A percentile compares a stretch with the other conserved stretches of the same genome.
Evolutionary conservation across 768 basidiomycete genomes (phyloP).

Genomic region (Mycena haematopus): DNA sequence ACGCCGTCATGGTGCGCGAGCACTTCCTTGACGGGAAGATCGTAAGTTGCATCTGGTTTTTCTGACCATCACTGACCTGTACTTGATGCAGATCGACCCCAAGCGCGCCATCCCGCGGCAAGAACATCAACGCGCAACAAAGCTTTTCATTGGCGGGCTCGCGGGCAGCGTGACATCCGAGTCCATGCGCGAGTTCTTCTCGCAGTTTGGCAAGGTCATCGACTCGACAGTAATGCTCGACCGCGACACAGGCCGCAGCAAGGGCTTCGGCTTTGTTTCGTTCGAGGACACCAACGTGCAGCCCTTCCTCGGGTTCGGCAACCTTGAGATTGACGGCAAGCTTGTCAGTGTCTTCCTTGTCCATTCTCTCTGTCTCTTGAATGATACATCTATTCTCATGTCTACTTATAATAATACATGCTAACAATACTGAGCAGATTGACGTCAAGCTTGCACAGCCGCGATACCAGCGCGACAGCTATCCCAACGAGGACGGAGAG

Average conservation of each 20-base stretch:
- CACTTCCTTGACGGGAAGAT: constrained; percentile 97
- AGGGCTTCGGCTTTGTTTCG: constrained; percentile 98
- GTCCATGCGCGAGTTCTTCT: constrained; percentile 91
- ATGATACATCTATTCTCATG: no score
- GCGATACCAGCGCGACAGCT: constrained; percentile 76
- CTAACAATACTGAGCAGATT: constrained; percentile 62
- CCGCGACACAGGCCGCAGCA: constrained; percentile 91
- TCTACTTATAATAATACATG: background rate
- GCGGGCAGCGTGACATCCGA: constrained; percentile 93
- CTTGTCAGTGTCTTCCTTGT: constrained; percentile 62
- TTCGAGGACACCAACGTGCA: constrained; percentile 93
- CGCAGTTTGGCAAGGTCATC: constrained; percentile 93
- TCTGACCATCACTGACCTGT: background rate
- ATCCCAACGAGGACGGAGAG: constrained; percentile 55
- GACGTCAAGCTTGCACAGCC: constrained; percentile 98
- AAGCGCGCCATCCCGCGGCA: constrained; percentile 97
- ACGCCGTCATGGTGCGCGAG: constrained; percentile 93
- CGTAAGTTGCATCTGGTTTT: constrained; percentile 57
- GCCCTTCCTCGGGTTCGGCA: constrained; percentile 86
- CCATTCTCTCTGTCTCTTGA: no score
- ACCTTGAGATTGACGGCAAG: constrained; percentile 94
- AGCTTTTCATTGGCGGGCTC: constrained; percentile 95
- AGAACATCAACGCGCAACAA: constrained; percentile 92
- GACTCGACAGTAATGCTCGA: constrained; percentile 99
- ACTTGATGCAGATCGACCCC: constrained; percentile 87